Evolutionary conservation across 2,329 filamentous ascomycete species (phyloP).

Genomic region (Fusarium concolor): DNA sequence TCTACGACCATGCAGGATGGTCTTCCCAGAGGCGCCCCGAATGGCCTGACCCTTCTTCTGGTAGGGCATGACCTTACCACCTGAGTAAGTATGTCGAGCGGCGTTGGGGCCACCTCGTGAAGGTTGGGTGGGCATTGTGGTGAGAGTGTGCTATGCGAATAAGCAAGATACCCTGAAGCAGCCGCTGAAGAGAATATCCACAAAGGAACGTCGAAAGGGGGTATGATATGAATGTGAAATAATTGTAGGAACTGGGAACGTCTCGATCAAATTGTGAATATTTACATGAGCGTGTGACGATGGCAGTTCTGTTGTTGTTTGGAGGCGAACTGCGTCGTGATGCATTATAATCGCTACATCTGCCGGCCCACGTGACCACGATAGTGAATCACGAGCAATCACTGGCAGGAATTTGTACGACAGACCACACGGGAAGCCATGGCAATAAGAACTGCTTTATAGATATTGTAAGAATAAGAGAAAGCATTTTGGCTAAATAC

Average conservation of each 20-base stretch:
- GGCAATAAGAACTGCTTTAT: neutral
- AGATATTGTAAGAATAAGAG: neutral
- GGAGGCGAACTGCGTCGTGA: neutral
- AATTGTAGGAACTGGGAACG: no score
- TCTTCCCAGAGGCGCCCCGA: slow-evolving; percentile 26
- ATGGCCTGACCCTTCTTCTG: slow-evolving; percentile 1
- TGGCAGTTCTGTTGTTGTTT: neutral
- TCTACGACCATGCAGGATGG: slow-evolving; percentile 40
- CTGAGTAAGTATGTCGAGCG: slow-evolving; percentile 2
- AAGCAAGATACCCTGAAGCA: no score
- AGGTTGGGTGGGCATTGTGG: neutral
- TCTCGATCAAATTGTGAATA: no score
- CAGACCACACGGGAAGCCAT: neutral
- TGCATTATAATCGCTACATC: no score
- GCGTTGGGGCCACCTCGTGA: slow-evolving; percentile 48
- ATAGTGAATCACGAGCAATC: neutral
- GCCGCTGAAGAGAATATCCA: no score
- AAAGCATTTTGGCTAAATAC: neutral
- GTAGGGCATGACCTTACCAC: neutral
- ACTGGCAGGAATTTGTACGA: neutral
- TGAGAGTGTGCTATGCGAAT: no score
- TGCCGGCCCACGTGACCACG: slow-evolving; percentile 23
- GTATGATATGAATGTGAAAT: no score
- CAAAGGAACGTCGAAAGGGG: no score
- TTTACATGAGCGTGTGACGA: no score